Evolutionary conservation across 2,329 filamentous ascomycete species (phyloP).

Genomic region (Sporothrix protearum): DNA sequence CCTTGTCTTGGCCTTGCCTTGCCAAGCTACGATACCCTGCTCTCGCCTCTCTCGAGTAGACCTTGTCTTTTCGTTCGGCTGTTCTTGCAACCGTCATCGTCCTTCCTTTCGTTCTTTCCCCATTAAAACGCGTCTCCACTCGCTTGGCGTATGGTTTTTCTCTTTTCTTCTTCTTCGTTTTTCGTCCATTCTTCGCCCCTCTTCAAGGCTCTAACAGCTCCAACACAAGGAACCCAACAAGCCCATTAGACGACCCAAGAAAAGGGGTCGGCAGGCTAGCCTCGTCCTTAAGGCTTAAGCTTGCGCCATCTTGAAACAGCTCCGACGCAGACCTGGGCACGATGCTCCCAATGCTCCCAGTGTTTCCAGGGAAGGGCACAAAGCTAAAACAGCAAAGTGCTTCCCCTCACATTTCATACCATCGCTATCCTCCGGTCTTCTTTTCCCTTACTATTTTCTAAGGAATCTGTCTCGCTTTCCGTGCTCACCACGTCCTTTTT

Average conservation of each 20-base stretch:
- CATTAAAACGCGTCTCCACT: slow-evolving; percentile 13
- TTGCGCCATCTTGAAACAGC: slow-evolving; percentile 11
- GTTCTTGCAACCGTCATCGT: background rate
- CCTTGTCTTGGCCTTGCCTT: no score
- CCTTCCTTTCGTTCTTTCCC: background rate
- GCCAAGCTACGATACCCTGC: no score
- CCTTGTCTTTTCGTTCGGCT: background rate
- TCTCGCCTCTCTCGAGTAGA: background rate
- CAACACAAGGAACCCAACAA: background rate
- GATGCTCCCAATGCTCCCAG: background rate
- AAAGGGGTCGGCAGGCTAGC: slow-evolving; percentile 7
- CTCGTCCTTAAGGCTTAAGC: slow-evolving; percentile 10
- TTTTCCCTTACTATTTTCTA: background rate
- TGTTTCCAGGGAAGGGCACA: background rate
- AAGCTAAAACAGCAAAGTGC: background rate
- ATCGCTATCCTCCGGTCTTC: background rate
- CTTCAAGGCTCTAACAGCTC: background rate
- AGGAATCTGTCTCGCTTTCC: slow-evolving; percentile 1
- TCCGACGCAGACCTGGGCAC: slow-evolving; percentile 1
- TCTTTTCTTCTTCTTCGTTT: background rate
- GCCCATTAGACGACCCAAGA: background rate
- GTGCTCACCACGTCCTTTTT: background rate
- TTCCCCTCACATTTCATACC: background rate
- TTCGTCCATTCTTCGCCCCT: background rate
- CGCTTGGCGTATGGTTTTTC: background rate